Conservation (phyloP, 108 stramenopile genomes). For the Stephanodiscus triporus region DNA sequence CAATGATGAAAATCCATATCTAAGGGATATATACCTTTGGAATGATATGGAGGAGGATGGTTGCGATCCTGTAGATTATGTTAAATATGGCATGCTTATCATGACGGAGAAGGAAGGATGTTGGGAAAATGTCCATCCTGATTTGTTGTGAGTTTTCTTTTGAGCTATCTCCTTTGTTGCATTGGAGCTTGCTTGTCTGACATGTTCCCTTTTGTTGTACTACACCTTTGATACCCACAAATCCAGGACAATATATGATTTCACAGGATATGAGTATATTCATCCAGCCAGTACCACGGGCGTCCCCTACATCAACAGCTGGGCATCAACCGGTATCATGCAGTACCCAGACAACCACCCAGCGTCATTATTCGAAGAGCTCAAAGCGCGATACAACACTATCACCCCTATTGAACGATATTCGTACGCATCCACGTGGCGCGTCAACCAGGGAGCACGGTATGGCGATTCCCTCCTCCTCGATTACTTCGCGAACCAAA, state of each 20-base stretch:
- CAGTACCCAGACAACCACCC: constrained; percentile 36
- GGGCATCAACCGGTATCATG: constrained; percentile 19
- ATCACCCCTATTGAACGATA: constrained; percentile 15
- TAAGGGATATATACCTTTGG: constrained; percentile 43
- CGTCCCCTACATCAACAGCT: constrained; percentile 34
- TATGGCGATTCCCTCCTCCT: constrained; percentile 44
- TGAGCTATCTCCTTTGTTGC: neutral
- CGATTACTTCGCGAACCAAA: constrained; percentile 21
- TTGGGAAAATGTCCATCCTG: constrained; percentile 57
- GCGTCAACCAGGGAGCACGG: constrained; percentile 29
- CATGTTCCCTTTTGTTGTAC: neutral
- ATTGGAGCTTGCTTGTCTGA: neutral
- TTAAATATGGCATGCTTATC: constrained; percentile 42
- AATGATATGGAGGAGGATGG: constrained; percentile 31
- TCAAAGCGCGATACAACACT: constrained; percentile 3
- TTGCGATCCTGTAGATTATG: constrained; percentile 25
- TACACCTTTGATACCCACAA: neutral
- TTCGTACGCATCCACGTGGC: constrained; percentile 7
- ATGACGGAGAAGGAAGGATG: constrained; percentile 44
- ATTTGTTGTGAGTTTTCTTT: constrained; percentile 27
- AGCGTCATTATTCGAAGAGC: constrained; percentile 39
- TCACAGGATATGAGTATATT: constrained; percentile 27
- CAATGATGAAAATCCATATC: constrained; percentile 38
- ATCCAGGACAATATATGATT: constrained; percentile 36
- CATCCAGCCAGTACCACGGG: constrained; percentile 20